A percentile compares a stretch with the other conserved stretches of the same genome.
phyloP scores from a whole-genome alignment of 2,329 filamentous ascomycete genomes.

The Alternaria longipes region DNA sequence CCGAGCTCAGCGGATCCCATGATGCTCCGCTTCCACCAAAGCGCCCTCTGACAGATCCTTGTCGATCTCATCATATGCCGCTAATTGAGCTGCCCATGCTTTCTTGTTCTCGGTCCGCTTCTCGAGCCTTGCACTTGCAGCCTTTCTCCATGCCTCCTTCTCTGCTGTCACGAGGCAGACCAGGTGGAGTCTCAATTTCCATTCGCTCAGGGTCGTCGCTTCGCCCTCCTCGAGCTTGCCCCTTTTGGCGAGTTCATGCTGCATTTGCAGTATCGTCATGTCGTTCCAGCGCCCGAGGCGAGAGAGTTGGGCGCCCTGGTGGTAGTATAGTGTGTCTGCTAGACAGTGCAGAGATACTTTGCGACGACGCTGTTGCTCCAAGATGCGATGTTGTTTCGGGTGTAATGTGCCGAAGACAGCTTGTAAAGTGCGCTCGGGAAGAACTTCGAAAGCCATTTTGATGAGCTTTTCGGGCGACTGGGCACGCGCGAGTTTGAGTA shows the following conservation, averaged over 20 bases:
- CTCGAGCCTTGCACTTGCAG: background rate
- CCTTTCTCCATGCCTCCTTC: background rate
- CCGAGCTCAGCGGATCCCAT: constrained; percentile 75
- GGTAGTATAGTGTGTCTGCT: constrained; percentile 6
- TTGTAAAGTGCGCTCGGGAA: background rate
- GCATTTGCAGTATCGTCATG: constrained; percentile 4
- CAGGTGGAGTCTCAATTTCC: background rate
- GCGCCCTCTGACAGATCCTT: background rate
- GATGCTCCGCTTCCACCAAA: too few relatives aligned
- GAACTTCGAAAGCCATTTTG: background rate
- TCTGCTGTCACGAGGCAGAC: background rate
- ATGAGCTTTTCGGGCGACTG: background rate
- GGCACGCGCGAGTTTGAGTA: background rate
- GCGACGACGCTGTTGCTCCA: background rate
- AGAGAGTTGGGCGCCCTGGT: background rate
- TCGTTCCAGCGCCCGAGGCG: background rate
- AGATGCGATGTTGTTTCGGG: background rate
- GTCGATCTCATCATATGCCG: background rate
- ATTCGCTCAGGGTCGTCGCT: background rate
- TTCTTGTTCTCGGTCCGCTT: background rate
- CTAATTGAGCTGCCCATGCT: background rate
- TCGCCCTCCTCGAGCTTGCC: constrained; percentile 1
- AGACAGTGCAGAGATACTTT: background rate
- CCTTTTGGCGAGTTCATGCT: background rate
- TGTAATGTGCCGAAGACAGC: background rate